Evolutionary conservation across 768 basidiomycete species (phyloP).

Genomic region (Hysterangium stoloniferum): DNA sequence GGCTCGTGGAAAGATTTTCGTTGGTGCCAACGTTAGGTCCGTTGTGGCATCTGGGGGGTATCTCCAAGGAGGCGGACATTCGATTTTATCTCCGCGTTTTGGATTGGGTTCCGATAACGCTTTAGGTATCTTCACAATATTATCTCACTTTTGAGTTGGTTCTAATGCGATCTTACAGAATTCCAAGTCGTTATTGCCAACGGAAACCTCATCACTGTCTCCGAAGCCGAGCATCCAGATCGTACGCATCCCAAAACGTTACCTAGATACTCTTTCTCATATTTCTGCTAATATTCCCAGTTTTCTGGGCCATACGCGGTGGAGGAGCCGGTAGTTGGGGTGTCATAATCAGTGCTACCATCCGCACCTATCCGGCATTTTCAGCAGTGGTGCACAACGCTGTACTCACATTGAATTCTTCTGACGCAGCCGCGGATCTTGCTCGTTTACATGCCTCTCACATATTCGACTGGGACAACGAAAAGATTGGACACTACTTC

Average conservation of each 20-base stretch:
- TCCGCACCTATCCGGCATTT: constrained; percentile 30
- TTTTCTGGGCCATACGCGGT: constrained; percentile 19
- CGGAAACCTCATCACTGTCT: constrained; percentile 21
- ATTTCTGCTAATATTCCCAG: constrained; percentile 7
- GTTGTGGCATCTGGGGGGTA: constrained; percentile 26
- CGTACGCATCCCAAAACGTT: constrained; percentile 12
- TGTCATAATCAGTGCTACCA: constrained; percentile 29
- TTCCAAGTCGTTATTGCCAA: constrained; percentile 25
- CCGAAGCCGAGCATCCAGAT: constrained; percentile 21
- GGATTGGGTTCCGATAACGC: constrained; percentile 22
- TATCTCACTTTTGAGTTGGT: no score
- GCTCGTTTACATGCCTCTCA: constrained; percentile 2
- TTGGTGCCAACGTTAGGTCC: constrained; percentile 20
- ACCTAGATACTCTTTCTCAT: neutral
- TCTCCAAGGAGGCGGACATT: constrained; percentile 25
- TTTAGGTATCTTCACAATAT: constrained; percentile 14
- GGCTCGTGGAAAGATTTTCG: constrained; percentile 17
- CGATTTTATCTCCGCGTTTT: constrained; percentile 18
- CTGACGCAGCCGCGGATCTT: neutral
- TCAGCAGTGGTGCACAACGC: constrained; percentile 11
- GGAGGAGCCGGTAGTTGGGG: constrained; percentile 29
- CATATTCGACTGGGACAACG: constrained; percentile 1
- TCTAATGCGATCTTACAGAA: constrained; percentile 14
- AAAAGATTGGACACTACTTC: constrained; percentile 3
- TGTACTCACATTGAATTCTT: neutral